These are phyloP conservation scores for Kodamaea anthophila DNA, from an alignment of 1,139 yeast genomes.

Conservation along the genomic window DNA sequence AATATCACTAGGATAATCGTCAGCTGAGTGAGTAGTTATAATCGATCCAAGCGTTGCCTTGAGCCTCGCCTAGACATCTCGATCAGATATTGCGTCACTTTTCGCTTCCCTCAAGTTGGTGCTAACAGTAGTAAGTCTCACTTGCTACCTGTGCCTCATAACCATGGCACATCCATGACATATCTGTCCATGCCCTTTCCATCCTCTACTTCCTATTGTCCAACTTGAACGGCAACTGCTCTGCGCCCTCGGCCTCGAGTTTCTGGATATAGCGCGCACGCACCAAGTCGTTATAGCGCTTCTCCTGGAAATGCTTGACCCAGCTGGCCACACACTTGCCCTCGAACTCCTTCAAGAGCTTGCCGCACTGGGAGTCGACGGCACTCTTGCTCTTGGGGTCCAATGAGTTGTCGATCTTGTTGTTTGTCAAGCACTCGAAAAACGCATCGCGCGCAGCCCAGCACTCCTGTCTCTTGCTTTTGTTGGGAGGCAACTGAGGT, in stretches of 20 bases:
- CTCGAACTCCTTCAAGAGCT: slow-evolving; percentile 29
- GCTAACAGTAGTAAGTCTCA: no score
- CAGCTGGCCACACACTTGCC: slow-evolving; percentile 41
- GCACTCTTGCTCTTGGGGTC: slow-evolving; percentile 30
- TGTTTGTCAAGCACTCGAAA: slow-evolving; percentile 33
- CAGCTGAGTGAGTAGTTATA: no score
- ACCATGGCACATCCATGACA: no score
- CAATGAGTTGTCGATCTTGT: slow-evolving; percentile 41
- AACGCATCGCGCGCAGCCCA: slow-evolving; percentile 42
- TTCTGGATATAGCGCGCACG: slow-evolving; percentile 38
- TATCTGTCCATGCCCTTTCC: no score
- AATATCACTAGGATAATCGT: no score
- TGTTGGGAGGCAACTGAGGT: slow-evolving; percentile 35
- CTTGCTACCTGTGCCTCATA: no score
- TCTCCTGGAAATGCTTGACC: slow-evolving; percentile 43
- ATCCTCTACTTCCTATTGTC: slow-evolving; percentile 14
- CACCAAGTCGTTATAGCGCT: slow-evolving; percentile 38
- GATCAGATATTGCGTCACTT: no score
- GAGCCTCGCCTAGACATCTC: no score
- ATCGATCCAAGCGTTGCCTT: no score
- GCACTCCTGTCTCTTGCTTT: slow-evolving; percentile 33
- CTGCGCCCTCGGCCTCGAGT: slow-evolving; percentile 43
- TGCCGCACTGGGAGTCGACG: slow-evolving; percentile 34
- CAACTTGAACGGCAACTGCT: slow-evolving; percentile 42
- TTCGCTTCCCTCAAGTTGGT: no score